Evolutionary conservation across 139 green algal genomes (phyloP).

Genomic region (Haematococcus sp.): DNA sequence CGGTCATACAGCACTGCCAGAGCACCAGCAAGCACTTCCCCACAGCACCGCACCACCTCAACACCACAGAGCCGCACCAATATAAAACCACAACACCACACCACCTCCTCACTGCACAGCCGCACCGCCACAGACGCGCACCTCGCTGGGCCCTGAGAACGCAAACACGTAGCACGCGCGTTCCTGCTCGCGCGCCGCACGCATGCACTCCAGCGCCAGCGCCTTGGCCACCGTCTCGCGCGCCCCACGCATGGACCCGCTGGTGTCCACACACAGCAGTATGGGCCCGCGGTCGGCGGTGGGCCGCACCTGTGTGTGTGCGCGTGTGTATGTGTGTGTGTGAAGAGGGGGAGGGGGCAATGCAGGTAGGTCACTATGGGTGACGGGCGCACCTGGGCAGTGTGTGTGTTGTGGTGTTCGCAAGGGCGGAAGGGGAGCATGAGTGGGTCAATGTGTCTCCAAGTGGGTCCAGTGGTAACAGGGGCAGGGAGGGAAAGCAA

Average conservation of each 20-base stretch:
- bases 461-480: too few species aligned
- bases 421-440: too few species aligned
- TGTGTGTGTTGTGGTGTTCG: too few species aligned
- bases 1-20: too few species aligned
- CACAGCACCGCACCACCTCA: too few species aligned
- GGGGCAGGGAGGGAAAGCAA: too few species aligned
- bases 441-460: not conserved
- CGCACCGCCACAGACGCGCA: slow-evolving; percentile 9
- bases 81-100: too few species aligned
- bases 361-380: too few species aligned
- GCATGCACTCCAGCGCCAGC: slow-evolving; percentile 82
- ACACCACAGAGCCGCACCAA: too few species aligned
- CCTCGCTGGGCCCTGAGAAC: slow-evolving; percentile 74
- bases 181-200: slow-evolving; percentile 59
- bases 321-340: slow-evolving; percentile 11
- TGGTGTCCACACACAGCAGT: slow-evolving; percentile 90
- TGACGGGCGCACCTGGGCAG: too few species aligned
- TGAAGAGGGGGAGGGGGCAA: too few species aligned
- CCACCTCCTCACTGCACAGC: not conserved
- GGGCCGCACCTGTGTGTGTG: slow-evolving; percentile 26
- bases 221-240: slow-evolving; percentile 88
- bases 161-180: slow-evolving; percentile 85
- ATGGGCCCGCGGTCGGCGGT: slow-evolving; percentile 75
- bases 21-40: too few species aligned
- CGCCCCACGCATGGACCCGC: slow-evolving; percentile 62